A percentile compares a stretch with the other conserved stretches of the same genome.
Evolutionary conservation across 2,329 filamentous ascomycete species (phyloP).

Genomic region (Beauveria medogensis): DNA sequence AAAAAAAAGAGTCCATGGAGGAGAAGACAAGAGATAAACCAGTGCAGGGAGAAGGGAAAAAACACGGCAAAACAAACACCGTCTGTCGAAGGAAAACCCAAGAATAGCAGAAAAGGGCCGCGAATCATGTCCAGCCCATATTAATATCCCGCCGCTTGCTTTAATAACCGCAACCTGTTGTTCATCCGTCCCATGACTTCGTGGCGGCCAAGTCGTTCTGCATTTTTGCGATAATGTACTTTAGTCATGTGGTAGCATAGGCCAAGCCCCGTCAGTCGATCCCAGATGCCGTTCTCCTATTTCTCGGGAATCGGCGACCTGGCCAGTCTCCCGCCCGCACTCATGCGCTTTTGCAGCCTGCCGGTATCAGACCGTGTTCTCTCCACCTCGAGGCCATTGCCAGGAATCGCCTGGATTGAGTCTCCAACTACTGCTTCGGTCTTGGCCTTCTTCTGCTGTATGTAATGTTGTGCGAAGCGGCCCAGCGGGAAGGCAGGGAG

Average conservation of each 20-base stretch:
- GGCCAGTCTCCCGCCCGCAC: conserved; percentile 65
- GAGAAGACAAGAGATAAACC: not conserved
- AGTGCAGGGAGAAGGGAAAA: not conserved
- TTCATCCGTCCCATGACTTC: conserved; percentile 6
- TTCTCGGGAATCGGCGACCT: conserved; percentile 56
- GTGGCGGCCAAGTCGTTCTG: conserved; percentile 10
- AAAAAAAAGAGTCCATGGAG: not conserved
- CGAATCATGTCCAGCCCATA: not conserved
- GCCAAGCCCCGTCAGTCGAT: conserved; percentile 29
- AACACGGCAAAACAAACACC: not conserved
- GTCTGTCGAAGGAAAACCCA: not conserved
- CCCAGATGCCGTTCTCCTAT: conserved; percentile 39
- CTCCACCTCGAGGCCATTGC: conserved; percentile 34
- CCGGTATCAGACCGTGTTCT: conserved; percentile 49
- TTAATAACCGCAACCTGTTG: not conserved
- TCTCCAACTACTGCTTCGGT: conserved; percentile 42
- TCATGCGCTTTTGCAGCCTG: conserved; percentile 69
- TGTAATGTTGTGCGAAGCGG: conserved; percentile 68
- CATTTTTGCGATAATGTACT: conserved; percentile 19
- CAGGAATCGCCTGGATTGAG: conserved; percentile 53
- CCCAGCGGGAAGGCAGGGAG: conserved; percentile 79
- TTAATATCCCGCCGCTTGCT: not conserved
- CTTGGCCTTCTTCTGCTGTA: conserved; percentile 65
- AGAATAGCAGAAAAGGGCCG: not conserved
- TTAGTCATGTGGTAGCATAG: conserved; percentile 29